Percentiles rank a stretch among this genome's conserved stretches.
These are phyloP conservation scores for Anthostomella pinea DNA, from an alignment of 2,329 filamentous ascomycete genomes.

Conservation along the genomic window DNA sequence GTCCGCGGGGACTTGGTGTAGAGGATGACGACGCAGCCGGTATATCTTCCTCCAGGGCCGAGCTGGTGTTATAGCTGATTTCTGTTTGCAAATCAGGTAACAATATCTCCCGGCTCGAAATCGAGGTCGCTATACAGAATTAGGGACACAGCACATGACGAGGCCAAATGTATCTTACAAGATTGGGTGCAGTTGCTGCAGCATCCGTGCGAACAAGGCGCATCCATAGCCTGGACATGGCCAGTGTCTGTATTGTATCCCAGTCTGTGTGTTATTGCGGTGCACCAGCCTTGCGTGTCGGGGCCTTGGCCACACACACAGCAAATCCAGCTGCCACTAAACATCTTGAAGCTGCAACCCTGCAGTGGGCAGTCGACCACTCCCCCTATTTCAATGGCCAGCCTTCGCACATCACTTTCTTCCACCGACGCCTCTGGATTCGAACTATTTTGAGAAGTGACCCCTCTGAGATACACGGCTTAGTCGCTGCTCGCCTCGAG, in stretches of 20 bases:
- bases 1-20: constrained; percentile 19
- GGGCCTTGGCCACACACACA: constrained; percentile 50
- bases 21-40: constrained; percentile 15
- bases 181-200: constrained; percentile 47
- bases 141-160: constrained; percentile 7
- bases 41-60: constrained; percentile 23
- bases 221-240: constrained; percentile 36
- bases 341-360: constrained; percentile 49
- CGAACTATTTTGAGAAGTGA: too few relatives aligned
- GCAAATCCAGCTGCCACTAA: constrained; percentile 52
- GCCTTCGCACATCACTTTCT: too few relatives aligned
- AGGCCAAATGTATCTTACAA: constrained; percentile 32
- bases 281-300: constrained; percentile 54
- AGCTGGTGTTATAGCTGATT: constrained; percentile 21
- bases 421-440: too few relatives aligned
- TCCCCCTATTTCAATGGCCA: too few relatives aligned
- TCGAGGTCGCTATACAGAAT: constrained; percentile 30
- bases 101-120: constrained; percentile 34
- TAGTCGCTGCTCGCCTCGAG: too few relatives aligned
- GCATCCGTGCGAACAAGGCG: constrained; percentile 51
- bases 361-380: constrained; percentile 47
- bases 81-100: constrained; percentile 39
- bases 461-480: too few relatives aligned
- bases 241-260: constrained; percentile 25
- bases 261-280: constrained; percentile 31